A percentile compares a stretch with the other conserved stretches of the same genome.
These are phyloP conservation scores for Eustoma russellianum DNA, from an alignment of 257 asterid genomes.

Conservation along the genomic window DNA sequence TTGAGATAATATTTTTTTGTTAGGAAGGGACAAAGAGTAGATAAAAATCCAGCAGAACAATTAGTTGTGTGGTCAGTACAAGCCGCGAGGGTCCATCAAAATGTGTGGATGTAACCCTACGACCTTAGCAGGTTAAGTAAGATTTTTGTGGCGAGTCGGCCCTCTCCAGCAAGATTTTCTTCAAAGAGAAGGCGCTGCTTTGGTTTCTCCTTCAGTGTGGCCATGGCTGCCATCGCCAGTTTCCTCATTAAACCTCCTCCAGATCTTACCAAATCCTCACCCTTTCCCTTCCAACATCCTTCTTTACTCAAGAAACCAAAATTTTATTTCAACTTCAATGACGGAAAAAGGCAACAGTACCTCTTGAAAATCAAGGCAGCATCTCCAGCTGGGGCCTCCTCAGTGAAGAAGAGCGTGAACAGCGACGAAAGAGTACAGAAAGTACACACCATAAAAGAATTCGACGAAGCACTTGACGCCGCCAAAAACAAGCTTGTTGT, in stretches of 20 bases:
- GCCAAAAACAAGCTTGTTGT: conserved; percentile 76
- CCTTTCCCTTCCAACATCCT: conserved; percentile 15
- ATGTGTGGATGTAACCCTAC: conserved; percentile 20
- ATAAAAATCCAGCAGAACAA: conserved; percentile 4
- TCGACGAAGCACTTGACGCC: conserved; percentile 58
- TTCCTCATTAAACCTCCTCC: conserved; percentile 48
- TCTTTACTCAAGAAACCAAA: conserved; percentile 17
- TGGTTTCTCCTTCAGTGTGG: not conserved
- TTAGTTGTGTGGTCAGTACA: conserved; percentile 9
- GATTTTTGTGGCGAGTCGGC: not conserved
- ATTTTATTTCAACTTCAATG: conserved; percentile 1
- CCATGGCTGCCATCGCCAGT: conserved; percentile 59
- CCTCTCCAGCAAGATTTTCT: conserved; percentile 4
- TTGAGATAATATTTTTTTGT: no score
- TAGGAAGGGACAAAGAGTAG: not conserved
- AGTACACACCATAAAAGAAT: conserved; percentile 53
- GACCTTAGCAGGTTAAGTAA: not conserved
- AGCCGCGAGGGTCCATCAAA: conserved; percentile 3
- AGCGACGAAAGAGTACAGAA: conserved; percentile 46
- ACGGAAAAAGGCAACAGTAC: conserved; percentile 4
- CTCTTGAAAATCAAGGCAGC: conserved; percentile 32
- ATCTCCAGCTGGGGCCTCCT: conserved; percentile 30
- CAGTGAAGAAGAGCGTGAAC: conserved; percentile 22
- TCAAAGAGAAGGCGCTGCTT: no score
- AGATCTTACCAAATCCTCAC: conserved; percentile 32